These are phyloP conservation scores for Pythium pyrilobum DNA, from an alignment of 352 stramenopile genomes.

Conservation along the genomic window DNA sequence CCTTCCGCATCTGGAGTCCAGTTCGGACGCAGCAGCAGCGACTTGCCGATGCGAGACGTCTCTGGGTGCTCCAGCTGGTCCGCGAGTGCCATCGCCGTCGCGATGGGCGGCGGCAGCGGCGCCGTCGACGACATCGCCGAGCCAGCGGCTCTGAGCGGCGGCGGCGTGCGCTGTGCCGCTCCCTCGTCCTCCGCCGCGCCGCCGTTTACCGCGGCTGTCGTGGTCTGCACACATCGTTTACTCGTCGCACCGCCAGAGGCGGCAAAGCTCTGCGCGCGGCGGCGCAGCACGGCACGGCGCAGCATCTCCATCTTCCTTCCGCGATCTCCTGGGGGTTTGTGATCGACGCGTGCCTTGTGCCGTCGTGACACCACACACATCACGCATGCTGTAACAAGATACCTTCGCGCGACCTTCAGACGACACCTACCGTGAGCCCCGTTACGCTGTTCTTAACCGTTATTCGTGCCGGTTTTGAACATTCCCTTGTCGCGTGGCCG, in stretches of 20 bases:
- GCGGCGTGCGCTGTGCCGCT: not conserved
- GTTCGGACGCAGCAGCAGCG: constrained; percentile 5
- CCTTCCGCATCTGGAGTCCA: constrained; percentile 17
- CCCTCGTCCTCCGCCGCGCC: not conserved
- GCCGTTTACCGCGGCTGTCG: not conserved
- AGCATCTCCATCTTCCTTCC: constrained; percentile 7
- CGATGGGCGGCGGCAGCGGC: constrained; percentile 17
- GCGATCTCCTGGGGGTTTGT: too few species aligned
- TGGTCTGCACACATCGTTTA: not conserved
- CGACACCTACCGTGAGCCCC: not conserved
- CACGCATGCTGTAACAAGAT: constrained; percentile 6
- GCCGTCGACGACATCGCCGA: not conserved
- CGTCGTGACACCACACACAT: constrained; percentile 3
- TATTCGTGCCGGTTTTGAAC: too few species aligned
- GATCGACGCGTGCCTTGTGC: too few species aligned
- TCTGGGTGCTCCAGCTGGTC: constrained; percentile 17
- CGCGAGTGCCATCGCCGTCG: constrained; percentile 21
- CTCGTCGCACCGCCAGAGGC: not conserved
- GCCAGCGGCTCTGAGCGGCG: not conserved
- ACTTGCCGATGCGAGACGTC: constrained; percentile 7
- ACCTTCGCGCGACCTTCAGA: constrained; percentile 19
- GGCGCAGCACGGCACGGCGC: constrained; percentile 9
- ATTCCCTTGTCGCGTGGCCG: too few species aligned
- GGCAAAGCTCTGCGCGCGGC: not conserved
- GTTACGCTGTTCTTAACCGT: not conserved